Base-by-base conservation (phyloP, 805 yeast species). In the Wickerhamomyces chambardii region DNA sequence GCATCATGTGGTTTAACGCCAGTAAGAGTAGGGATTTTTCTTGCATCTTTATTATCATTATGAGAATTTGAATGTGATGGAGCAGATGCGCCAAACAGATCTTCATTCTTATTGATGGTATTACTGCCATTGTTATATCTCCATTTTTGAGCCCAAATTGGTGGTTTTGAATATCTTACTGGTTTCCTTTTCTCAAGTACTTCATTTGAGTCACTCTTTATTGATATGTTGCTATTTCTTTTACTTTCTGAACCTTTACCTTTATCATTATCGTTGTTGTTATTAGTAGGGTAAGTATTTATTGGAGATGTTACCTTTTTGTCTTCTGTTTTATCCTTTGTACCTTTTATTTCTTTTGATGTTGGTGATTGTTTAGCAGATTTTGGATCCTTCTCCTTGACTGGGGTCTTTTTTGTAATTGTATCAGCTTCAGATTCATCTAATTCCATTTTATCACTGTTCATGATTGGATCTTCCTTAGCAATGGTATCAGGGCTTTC, bases 91-190 rank as follows among this genome's bases (percentile, higher is more conserved):
- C 22, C 12, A 24, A 24, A 11, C 15, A 7, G 24, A 17, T 25
- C 6, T 15, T 25, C 15, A n/a, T 22, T 10, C 7, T 24, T n/a
- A 15, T 27, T 25, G n/a, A 15, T 34, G 6, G 6, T 18, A 30
- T 15, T 46, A 38, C 54, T 56, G 29, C 50, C 35, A n/a, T 55
- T 56, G 32, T 53, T 56, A 10, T 53, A 48, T 5, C 58, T 51
- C 78, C 82, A 84, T 47, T 76, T 80, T 42, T 69, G 79, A 0
- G 95, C 95, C 95, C 95, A 87, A 5, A 75, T 65, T 5, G 95
- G 95, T 4, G 83, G 83, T 31, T 59, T 64, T 12, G 57, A 56
- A 54, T 82, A 82, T 45, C 83, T 60, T 36, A 57, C 70, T 2
- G 92, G 89, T 55, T 79, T 78, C 4, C 45, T 37, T 7, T 47